Evolutionary conservation across 192 early-diverging fungal species (phyloP).

Genomic region (Coemansia sp.): DNA sequence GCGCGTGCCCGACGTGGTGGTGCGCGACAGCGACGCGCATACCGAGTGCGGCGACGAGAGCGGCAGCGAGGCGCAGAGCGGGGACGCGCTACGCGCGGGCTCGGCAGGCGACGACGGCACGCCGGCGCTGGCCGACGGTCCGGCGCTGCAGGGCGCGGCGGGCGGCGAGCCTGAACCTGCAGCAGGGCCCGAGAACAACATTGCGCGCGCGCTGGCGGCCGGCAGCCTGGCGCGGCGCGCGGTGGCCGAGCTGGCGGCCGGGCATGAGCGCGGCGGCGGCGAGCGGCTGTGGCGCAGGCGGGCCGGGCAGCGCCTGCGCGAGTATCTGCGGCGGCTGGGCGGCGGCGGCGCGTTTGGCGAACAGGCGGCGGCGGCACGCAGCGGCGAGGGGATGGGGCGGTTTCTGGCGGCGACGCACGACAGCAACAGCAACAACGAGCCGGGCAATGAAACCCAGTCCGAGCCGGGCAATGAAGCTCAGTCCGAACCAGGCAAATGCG

Average conservation of each 20-base stretch:
- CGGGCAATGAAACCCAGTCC: no score
- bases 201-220: slow-evolving; percentile 17
- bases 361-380: slow-evolving; percentile 52
- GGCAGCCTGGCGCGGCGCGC: slow-evolving; percentile 5
- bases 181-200: slow-evolving; percentile 16
- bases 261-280: slow-evolving; percentile 19
- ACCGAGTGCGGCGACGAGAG: slow-evolving; percentile 57
- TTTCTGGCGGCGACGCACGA: slow-evolving; percentile 33
- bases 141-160: not conserved
- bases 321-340: slow-evolving; percentile 20
- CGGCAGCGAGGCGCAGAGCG: slow-evolving; percentile 51
- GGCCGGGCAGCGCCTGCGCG: slow-evolving; percentile 22
- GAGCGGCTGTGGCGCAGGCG: slow-evolving; percentile 41
- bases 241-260: slow-evolving; percentile 27
- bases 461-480: no score
- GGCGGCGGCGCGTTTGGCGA: slow-evolving; percentile 52
- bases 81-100: slow-evolving; percentile 10
- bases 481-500: no score
- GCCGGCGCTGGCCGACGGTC: slow-evolving; percentile 12
- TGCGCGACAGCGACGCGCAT: slow-evolving; percentile 63
- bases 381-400: slow-evolving; percentile 55
- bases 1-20: slow-evolving; percentile 76
- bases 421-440: slow-evolving; percentile 42
- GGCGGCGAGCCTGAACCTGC: not conserved
- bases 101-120: slow-evolving; percentile 31